Base-by-base conservation (phyloP, 176 grass and related monocot genomes). In the Triticum timopheevii region DNA sequence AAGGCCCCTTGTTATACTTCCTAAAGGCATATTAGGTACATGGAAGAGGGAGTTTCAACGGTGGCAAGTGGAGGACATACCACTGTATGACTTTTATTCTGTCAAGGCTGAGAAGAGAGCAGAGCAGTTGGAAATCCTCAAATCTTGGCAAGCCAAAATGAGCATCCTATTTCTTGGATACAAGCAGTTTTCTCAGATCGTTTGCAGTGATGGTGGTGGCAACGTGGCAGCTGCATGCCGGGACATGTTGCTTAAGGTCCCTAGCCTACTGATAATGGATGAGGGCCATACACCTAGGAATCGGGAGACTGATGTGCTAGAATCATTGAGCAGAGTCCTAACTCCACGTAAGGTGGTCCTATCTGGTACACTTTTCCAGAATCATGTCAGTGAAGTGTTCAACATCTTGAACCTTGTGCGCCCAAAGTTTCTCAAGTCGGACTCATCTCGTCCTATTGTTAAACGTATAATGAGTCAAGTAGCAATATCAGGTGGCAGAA, bases 81-180 rank as follows among this genome's bases (percentile, higher is more conserved):
- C 92, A 65, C 33, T 99, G 13, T 92, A 92, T 67, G 97, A 99
- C 85, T 99, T 99, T 52, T 99, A 99, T 84, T 94, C 94, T 30
- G 78, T 82, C n/a, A 99, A 99, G 79, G 97, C 97, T 87, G 92
- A 94, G 52, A 99, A 96, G 80, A 90, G 97, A 91, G 28, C 79
- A 66, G 94, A 99, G n/a, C 97, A 99, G 58, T 84, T 99, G 80
- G 90, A 93, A 73, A 74, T 96, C 49, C 90, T 99, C 69, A 93
- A 94, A 31, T 70, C 84, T 42, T 99, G 97, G 97, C 88, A 99
- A 77, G 92, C 92, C 49, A 93, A 80, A 27, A 80, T 89, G 85
- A 96, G 97, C 85, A 99, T 99, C 62, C 86, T 99, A 7, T 93
- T 99, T 91, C 84, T 99, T 71, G 97, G 97, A 76, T 99, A 99